These are phyloP conservation scores for Prunus fruticosa DNA, from an alignment of 306 rosid species.

Conservation along the genomic window DNA sequence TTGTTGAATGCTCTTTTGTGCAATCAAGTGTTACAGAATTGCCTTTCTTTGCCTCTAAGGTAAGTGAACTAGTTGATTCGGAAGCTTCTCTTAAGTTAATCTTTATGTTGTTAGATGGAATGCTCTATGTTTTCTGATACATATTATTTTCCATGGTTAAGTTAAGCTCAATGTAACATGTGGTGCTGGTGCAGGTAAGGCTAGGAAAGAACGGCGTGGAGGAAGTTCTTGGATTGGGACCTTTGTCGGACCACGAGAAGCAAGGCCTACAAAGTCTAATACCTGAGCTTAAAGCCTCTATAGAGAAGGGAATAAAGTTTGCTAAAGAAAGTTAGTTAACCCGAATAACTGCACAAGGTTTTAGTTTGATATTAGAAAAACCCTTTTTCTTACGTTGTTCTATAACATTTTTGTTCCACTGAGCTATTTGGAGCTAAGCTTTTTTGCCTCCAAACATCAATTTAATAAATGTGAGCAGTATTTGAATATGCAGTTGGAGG, in stretches of 20 bases:
- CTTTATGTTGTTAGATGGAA: not conserved
- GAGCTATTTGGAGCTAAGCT: not conserved
- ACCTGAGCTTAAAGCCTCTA: constrained; percentile 69
- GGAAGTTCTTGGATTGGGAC: constrained; percentile 61
- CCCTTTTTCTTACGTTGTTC: too few relatives aligned
- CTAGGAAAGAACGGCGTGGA: constrained; percentile 87
- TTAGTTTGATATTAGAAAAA: too few relatives aligned
- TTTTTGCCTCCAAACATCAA: not conserved
- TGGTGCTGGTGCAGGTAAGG: constrained; percentile 52
- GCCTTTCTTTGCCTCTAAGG: constrained; percentile 94
- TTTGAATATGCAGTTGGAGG: not conserved
- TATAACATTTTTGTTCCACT: not conserved
- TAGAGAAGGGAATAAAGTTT: constrained; percentile 79
- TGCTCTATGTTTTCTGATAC: too few relatives aligned
- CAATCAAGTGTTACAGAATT: constrained; percentile 76
- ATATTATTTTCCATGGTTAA: not conserved
- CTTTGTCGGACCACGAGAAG: constrained; percentile 66
- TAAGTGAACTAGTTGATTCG: not conserved
- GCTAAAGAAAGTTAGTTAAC: constrained; percentile 50
- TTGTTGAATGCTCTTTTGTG: constrained; percentile 68
- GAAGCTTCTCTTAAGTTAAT: not conserved
- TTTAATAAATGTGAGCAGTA: not conserved
- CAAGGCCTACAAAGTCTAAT: constrained; percentile 66
- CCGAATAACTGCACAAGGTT: not conserved
- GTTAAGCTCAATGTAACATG: not conserved